phyloP scores from a whole-genome alignment of 257 asterid species.

The Rhazya stricta region DNA sequence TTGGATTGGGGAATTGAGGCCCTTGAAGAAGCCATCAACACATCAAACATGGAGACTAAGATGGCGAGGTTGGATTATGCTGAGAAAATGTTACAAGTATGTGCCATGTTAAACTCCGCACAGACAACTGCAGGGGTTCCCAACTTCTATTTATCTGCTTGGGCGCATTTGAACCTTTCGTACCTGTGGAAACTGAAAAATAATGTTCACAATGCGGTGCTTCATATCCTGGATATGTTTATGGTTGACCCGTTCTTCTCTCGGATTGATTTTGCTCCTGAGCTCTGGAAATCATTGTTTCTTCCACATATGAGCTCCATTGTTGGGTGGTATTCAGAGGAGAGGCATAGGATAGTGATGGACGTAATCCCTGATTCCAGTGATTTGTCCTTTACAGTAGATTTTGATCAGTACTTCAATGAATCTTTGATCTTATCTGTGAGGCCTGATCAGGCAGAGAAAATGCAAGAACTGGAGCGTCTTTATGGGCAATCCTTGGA shows the following conservation, averaged over 20 bases:
- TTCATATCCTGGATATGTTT: slow-evolving; percentile 68
- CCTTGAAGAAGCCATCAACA: slow-evolving; percentile 70
- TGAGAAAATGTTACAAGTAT: slow-evolving; percentile 74
- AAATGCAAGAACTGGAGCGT: slow-evolving; percentile 53
- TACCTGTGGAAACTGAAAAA: slow-evolving; percentile 55
- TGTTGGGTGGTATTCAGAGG: slow-evolving; percentile 72
- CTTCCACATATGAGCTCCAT: slow-evolving; percentile 71
- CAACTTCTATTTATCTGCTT: slow-evolving; percentile 71
- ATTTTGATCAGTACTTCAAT: slow-evolving; percentile 50
- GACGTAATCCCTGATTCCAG: slow-evolving; percentile 60
- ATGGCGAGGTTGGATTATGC: slow-evolving; percentile 70
- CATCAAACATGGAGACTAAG: slow-evolving; percentile 63
- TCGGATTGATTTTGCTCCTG: slow-evolving; percentile 74
- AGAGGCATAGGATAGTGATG: slow-evolving; percentile 63
- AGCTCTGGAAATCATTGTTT: slow-evolving; percentile 66
- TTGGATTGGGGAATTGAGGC: slow-evolving; percentile 91
- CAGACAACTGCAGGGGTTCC: slow-evolving; percentile 78
- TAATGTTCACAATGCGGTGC: slow-evolving; percentile 35
- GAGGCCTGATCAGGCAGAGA: slow-evolving; percentile 81
- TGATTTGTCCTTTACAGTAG: slow-evolving; percentile 62
- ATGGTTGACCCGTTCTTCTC: slow-evolving; percentile 67
- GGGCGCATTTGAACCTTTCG: slow-evolving; percentile 73
- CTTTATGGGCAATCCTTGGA: slow-evolving; percentile 68
- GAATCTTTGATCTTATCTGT: slow-evolving; percentile 61
- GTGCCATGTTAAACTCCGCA: slow-evolving; percentile 58